Base-by-base conservation (phyloP, 257 asterid genomes). In the Solanum gracilifrons region DNA sequence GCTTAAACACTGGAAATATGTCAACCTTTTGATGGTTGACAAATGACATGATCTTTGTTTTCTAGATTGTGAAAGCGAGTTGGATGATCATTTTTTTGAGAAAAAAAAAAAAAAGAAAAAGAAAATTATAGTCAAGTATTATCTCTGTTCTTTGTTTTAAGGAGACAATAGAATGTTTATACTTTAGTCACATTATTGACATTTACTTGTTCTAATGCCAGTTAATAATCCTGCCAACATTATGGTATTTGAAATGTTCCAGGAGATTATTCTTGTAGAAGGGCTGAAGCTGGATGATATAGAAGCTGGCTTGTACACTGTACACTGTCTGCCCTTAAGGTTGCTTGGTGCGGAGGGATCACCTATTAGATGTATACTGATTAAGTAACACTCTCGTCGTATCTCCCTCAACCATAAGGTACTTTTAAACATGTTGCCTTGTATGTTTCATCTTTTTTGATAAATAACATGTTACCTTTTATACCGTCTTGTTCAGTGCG, bases 331-430 rank as follows among this genome's bases (percentile, higher is more conserved):
- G 88, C 99, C 98, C 77, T 87, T 97, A 89, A 94, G 99, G 87
- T 88, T 97, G 95, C 87, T 94, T 9, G 99, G 99, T 33, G 92
- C 99, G 2, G 99, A 96, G 91, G 99, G 99, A 75, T 97, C 99
- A 9, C 99, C 99, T 39, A 95, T 96, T 13, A 92, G 99, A 89
- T 97, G 99, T 92, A 97, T 97, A 89, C 97, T 97, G 51, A 94
- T 95, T 32, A 95, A 94, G 88, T 95, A 93, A 94, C 87, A 33
- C 43, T 31, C 86, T 12, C 32, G 29, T 46, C 9, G 41, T 80
- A 12, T 29, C 25, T 13, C 9, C 62, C 33, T 43, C 85, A 79
- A 43, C 64, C 27, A 18, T 16, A 46, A 80, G 85, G 85, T 80
- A 31, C 85, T 46, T 77, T 43, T 23, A 25, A 41, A 41, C 58